Evolutionary conservation across 768 basidiomycete genomes (phyloP).

Genomic region (Serendipita sp.): DNA sequence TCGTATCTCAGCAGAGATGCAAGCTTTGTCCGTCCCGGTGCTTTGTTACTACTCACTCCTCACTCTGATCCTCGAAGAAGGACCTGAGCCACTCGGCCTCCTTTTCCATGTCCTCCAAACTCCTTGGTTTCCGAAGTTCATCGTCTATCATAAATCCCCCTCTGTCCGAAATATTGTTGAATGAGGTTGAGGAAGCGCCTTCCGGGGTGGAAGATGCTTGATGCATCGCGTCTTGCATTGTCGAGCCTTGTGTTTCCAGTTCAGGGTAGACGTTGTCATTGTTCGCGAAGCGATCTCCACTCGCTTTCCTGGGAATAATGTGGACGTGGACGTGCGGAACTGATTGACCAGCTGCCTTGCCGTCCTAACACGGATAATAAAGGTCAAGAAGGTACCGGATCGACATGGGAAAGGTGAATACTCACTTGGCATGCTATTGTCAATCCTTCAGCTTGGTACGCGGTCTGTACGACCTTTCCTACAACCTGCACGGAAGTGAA

Average conservation of each 20-base stretch:
- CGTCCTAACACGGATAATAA: constrained; percentile 43
- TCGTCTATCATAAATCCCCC: constrained; percentile 45
- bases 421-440: constrained; percentile 81
- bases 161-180: constrained; percentile 14
- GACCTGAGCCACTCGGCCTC: constrained; percentile 55
- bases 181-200: constrained; percentile 1
- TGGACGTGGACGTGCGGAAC: constrained; percentile 98
- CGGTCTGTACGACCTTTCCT: constrained; percentile 63
- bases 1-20: no score
- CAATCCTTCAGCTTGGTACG: constrained; percentile 65
- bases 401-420: no score
- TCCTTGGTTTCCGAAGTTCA: constrained; percentile 45
- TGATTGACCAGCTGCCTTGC: constrained; percentile 66
- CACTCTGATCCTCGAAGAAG: constrained; percentile 30
- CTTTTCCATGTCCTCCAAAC: constrained; percentile 58
- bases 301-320: constrained; percentile 63
- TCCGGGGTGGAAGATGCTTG: not conserved
- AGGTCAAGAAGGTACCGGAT: not conserved
- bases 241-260: constrained; percentile 36
- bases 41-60: no score
- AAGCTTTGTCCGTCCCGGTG: no score
- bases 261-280: constrained; percentile 65
- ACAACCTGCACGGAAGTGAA: constrained; percentile 70
- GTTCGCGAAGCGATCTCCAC: constrained; percentile 46
- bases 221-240: not conserved